phyloP scores from a whole-genome alignment of 345 rosid species.

The Citrus mangshanensis region DNA sequence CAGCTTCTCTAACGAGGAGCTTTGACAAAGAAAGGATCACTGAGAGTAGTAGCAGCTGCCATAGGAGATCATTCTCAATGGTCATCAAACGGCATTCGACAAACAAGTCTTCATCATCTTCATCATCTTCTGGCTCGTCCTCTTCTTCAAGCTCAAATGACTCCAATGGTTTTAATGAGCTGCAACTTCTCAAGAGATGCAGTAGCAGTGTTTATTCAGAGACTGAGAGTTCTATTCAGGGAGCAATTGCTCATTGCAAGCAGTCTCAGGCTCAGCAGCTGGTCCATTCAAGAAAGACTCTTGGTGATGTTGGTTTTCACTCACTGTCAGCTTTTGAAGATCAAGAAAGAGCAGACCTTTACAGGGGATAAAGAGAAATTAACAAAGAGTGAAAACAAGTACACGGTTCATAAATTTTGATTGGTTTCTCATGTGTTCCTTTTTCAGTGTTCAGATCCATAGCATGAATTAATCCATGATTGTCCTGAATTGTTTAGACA shows the following conservation, averaged over 20 bases:
- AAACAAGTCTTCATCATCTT: slow-evolving; percentile 38
- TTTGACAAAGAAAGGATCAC: slow-evolving; percentile 17
- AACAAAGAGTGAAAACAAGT: background rate
- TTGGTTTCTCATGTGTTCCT: slow-evolving; percentile 16
- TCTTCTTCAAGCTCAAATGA: slow-evolving; percentile 34
- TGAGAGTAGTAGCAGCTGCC: slow-evolving; percentile 22
- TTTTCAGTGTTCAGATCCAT: slow-evolving; percentile 11
- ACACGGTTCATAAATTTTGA: slow-evolving; percentile 7
- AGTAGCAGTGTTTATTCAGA: slow-evolving; percentile 48
- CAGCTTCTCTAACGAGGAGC: slow-evolving; percentile 22
- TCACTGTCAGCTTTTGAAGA: slow-evolving; percentile 48
- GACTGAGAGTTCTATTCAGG: slow-evolving; percentile 75
- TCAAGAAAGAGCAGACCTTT: slow-evolving; percentile 50
- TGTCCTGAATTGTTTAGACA: slow-evolving; percentile 8
- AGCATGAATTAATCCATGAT: background rate
- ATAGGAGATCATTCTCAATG: slow-evolving; percentile 83
- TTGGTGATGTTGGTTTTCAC: slow-evolving; percentile 49
- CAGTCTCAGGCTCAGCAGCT: slow-evolving; percentile 63
- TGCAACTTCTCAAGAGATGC: slow-evolving; percentile 59
- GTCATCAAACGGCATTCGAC: slow-evolving; percentile 53
- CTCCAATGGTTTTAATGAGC: slow-evolving; percentile 37
- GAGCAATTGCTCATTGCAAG: slow-evolving; percentile 94
- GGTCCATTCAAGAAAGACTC: slow-evolving; percentile 39
- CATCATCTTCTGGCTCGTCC: slow-evolving; percentile 36
- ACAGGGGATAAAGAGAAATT: slow-evolving; percentile 45